Percentiles rank a stretch among this genome's conserved stretches.
Evolutionary conservation across 1,284 basidiomycete species (phyloP).

Genomic region (Ustilago xerochloae): DNA sequence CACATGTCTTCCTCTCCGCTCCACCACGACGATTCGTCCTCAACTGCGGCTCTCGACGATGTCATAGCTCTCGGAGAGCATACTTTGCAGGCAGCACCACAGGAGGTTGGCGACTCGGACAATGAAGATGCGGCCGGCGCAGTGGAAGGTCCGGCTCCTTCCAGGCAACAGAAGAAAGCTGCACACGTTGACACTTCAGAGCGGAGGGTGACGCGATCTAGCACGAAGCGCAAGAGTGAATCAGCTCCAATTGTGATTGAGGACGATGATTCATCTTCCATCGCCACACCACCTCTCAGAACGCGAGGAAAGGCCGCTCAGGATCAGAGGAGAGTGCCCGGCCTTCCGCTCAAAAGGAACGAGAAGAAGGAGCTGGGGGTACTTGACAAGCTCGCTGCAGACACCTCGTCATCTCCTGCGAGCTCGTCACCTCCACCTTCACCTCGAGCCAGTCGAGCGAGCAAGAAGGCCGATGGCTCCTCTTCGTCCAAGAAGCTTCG

Average conservation of each 20-base stretch:
- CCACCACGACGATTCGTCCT: neutral
- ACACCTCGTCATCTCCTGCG: conserved; percentile 8
- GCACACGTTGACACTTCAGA: neutral
- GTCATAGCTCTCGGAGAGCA: neutral
- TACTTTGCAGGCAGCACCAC: neutral
- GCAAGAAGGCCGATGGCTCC: conserved; percentile 1
- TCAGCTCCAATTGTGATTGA: neutral
- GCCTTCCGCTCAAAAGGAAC: conserved; percentile 20
- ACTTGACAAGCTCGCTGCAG: conserved; percentile 12
- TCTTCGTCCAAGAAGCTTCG: conserved; percentile 14
- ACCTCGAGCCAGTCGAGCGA: neutral
- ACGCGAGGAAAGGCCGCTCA: neutral
- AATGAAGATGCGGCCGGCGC: neutral
- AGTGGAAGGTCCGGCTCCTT: neutral
- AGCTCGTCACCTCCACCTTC: conserved; percentile 10
- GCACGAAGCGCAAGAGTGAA: conserved; percentile 7
- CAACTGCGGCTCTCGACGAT: neutral
- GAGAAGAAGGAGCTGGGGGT: conserved; percentile 17
- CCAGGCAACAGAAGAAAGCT: neutral
- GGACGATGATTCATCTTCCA: neutral
- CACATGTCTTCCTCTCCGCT: conserved; percentile 28
- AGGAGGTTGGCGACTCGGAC: neutral
- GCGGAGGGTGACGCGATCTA: conserved; percentile 4
- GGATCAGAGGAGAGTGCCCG: neutral
- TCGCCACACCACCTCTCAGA: neutral